Conservation (phyloP, 2,329 filamentous ascomycete species). For the Alternaria brassicae region DNA sequence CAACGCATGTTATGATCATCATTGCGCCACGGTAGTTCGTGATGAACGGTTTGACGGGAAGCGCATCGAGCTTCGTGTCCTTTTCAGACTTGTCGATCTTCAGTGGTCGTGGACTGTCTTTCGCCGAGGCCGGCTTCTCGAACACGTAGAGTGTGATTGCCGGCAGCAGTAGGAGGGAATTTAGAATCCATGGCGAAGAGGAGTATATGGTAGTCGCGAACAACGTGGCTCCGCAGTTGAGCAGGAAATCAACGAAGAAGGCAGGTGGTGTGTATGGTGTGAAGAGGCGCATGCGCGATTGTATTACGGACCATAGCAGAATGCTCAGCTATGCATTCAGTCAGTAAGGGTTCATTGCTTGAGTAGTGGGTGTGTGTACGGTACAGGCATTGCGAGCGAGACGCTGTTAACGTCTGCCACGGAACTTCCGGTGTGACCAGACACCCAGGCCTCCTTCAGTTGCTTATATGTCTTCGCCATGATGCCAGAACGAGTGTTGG, state of each 20-base stretch:
- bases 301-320: constrained; percentile 86
- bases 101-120: constrained; percentile 28
- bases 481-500: constrained; percentile 10
- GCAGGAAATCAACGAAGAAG: constrained; percentile 80
- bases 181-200: constrained; percentile 74
- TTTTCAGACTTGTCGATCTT: constrained; percentile 28
- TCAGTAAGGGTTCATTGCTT: constrained; percentile 31
- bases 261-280: constrained; percentile 72
- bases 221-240: constrained; percentile 83
- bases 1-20: constrained; percentile 87
- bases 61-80: constrained; percentile 52
- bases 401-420: constrained; percentile 88
- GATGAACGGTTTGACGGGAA: constrained; percentile 89
- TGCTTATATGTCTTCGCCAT: constrained; percentile 75
- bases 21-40: constrained; percentile 90
- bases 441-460: constrained; percentile 94
- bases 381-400: constrained; percentile 83
- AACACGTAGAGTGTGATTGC: constrained; percentile 67
- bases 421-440: constrained; percentile 82
- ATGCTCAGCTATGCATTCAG: constrained; percentile 70
- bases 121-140: constrained; percentile 31
- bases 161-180: constrained; percentile 75
- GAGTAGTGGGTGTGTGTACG: constrained; percentile 31
- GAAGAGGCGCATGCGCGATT: constrained; percentile 85
- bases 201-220: constrained; percentile 89